These are phyloP conservation scores for Capsicum pubescens DNA, from an alignment of 257 asterid genomes.

Conservation along the genomic window DNA sequence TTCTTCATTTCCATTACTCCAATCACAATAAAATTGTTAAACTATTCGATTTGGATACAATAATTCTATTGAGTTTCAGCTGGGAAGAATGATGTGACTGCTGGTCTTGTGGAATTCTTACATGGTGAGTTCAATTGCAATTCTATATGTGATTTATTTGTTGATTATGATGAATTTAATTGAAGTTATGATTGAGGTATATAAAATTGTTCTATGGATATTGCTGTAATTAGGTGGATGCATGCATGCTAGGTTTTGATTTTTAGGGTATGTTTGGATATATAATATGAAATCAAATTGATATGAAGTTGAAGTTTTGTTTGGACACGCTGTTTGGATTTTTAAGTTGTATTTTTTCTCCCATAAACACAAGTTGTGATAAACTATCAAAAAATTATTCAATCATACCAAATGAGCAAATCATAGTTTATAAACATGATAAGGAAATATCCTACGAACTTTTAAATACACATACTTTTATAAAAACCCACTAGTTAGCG, in stretches of 20 bases:
- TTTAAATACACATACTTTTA: no score
- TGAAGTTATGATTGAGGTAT: neutral
- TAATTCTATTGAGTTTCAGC: neutral
- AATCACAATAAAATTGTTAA: neutral
- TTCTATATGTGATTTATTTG: neutral
- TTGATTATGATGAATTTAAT: neutral
- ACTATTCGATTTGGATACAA: neutral
- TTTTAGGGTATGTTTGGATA: no score
- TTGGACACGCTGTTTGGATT: no score
- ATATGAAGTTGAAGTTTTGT: no score
- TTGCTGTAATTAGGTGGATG: conserved; percentile 29
- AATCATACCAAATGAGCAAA: no score
- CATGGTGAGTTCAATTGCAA: conserved; percentile 42
- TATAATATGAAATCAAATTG: no score
- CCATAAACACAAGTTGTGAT: no score
- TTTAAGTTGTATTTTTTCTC: no score
- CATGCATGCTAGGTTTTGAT: neutral
- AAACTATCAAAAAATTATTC: no score
- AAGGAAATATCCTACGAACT: no score
- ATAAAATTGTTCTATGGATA: neutral
- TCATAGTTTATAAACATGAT: no score
- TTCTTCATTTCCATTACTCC: neutral
- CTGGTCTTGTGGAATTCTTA: neutral
- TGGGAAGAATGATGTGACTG: neutral
- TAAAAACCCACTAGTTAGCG: no score